Base-by-base conservation (phyloP, 805 yeast species). In the Dipodascus geniculatus region DNA sequence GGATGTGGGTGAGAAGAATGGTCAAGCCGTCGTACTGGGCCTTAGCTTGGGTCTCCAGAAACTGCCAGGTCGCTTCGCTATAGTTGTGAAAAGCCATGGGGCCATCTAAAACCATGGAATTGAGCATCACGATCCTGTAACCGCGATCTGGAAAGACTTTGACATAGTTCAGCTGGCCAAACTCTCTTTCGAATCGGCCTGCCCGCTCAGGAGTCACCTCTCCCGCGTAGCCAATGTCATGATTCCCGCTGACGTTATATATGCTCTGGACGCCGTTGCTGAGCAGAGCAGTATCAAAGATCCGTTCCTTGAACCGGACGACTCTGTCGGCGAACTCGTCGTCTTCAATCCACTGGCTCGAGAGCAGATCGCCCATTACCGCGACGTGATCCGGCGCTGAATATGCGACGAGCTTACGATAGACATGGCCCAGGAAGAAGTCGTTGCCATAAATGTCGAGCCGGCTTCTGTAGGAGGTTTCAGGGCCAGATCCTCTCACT, bases 261-360 rank as follows among this genome's bases (percentile, higher is more conserved):
- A 91, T 80, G 38, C 11, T 42, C 17, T 20, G 51, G 11, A 14
- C 19, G 9, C 49, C 49, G n/a, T 47, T n/a, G 35, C 20, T 51
- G 55, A 2, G 33, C 51, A 8, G 9, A 3, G 1, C 55, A 20
- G 20, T 17, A 9, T 53, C 58, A 57, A 72, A 71, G 17, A 72
- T 70, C 17, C 66, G 60, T 1, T 49, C 49, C 33, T 53, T 28
- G 58, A 59, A 89, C 57, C 98, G 72, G 55, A 73, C 75, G 0
- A 95, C 87, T 56, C 99, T 76, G 64, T 82, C 81, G 65, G 75
- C 83, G 67, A 87, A 93, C 67, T 91, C 98, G 16, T 81, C 77
- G 68, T 89, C 96, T 42, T 76, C 74, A 58, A 93, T 88, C 98
- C 99, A 93, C 71, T 93, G 99, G 4, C 93, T 84, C 11, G 96